Conservation (phyloP, 148 eudicot species). For the Fagopyrum esculentum region DNA sequence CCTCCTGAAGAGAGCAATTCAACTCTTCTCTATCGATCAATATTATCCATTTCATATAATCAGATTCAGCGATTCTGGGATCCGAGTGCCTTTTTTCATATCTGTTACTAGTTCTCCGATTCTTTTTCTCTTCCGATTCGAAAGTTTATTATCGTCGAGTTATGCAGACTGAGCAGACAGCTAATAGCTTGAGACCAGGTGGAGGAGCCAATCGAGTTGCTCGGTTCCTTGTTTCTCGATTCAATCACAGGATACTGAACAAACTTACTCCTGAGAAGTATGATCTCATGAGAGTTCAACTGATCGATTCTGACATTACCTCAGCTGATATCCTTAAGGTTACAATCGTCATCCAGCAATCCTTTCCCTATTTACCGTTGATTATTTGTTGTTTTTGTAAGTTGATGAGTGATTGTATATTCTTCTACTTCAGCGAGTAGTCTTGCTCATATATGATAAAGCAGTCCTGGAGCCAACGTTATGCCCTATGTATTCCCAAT, state of each 20-base stretch:
- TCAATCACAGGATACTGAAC: constrained; percentile 70
- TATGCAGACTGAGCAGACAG: constrained; percentile 95
- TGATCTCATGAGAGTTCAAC: constrained; percentile 83
- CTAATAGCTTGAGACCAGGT: constrained; percentile 90
- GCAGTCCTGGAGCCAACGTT: constrained; percentile 97
- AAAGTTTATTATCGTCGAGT: constrained; percentile 20
- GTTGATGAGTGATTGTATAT: constrained; percentile 10
- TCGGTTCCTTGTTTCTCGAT: constrained; percentile 59
- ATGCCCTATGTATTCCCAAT: constrained; percentile 86
- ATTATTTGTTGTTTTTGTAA: constrained; percentile 5
- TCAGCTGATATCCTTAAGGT: constrained; percentile 90
- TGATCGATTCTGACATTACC: constrained; percentile 80
- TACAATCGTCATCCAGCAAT: too few relatives aligned
- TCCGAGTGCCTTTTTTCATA: neutral
- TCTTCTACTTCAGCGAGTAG: constrained; percentile 58
- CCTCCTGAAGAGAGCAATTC: too few relatives aligned
- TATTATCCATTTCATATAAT: neutral
- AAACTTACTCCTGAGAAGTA: constrained; percentile 94
- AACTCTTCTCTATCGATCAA: too few relatives aligned
- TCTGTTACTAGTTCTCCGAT: neutral
- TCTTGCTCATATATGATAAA: constrained; percentile 90
- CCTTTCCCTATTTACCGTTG: neutral
- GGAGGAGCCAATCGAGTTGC: constrained; percentile 72
- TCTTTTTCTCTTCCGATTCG: neutral
- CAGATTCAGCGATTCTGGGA: neutral